These are phyloP conservation scores for Podaxis pistillaris DNA, from an alignment of 768 basidiomycete species.

Conservation along the genomic window DNA sequence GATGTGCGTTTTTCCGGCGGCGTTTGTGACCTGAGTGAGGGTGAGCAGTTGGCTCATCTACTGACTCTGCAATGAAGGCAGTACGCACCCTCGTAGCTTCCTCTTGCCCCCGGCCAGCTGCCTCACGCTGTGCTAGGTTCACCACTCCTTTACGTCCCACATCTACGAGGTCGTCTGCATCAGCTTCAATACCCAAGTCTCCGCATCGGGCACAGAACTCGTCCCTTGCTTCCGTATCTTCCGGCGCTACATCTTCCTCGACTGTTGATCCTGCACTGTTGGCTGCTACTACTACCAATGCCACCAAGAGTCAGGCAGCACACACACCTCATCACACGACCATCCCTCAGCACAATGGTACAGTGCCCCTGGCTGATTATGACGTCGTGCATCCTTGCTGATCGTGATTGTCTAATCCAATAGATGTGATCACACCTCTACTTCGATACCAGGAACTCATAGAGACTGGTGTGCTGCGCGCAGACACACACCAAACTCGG, in stretches of 20 bases:
- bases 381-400: conserved; percentile 5
- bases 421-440: conserved; percentile 39
- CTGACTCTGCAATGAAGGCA: conserved; percentile 27
- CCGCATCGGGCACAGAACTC: conserved; percentile 7
- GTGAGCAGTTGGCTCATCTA: conserved; percentile 1
- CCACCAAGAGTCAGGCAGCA: not conserved
- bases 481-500: conserved; percentile 81
- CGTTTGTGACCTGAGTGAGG: conserved; percentile 16
- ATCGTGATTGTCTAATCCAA: not conserved
- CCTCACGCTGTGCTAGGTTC: conserved; percentile 11
- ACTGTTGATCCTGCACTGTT: not conserved
- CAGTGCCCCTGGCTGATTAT: not conserved
- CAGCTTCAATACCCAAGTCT: conserved; percentile 1
- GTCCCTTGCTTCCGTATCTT: conserved; percentile 12
- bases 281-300: not conserved
- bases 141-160: not conserved
- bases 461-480: conserved; percentile 50
- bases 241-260: not conserved
- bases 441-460: conserved; percentile 46
- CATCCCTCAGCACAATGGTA: conserved; percentile 5
- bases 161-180: not conserved
- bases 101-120: conserved; percentile 1
- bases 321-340: not conserved
- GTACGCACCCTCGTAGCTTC: conserved; percentile 20
- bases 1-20: conserved; percentile 21